Conservation (phyloP, 192 early-diverging fungal genomes). For the Backusella luteola region DNA sequence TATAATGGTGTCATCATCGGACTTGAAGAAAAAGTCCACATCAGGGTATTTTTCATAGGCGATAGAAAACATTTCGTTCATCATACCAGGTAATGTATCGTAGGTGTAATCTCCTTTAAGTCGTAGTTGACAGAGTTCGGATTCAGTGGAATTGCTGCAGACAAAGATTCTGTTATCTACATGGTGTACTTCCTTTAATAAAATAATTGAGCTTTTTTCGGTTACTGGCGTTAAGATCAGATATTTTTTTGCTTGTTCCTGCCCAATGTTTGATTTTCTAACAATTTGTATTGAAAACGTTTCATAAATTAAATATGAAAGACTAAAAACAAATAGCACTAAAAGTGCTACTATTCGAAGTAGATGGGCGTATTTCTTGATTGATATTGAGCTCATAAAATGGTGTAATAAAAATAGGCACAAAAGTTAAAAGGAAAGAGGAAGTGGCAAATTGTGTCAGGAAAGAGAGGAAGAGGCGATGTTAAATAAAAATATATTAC, state of each 20-base stretch:
- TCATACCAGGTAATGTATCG: not conserved
- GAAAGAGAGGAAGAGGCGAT: not conserved
- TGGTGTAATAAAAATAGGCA: not conserved
- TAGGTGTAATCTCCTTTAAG: not conserved
- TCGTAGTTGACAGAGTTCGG: not conserved
- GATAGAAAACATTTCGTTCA: constrained; percentile 4
- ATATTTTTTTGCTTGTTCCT: not conserved
- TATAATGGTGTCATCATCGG: constrained; percentile 1
- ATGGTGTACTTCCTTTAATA: not conserved
- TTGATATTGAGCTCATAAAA: not conserved
- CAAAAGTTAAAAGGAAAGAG: not conserved
- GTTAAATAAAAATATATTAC: not conserved
- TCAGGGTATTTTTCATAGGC: not conserved
- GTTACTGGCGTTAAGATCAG: not conserved
- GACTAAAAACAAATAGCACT: not conserved
- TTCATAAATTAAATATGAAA: not conserved
- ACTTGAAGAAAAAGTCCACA: constrained; percentile 1
- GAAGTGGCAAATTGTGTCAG: not conserved
- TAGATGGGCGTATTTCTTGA: not conserved
- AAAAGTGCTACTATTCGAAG: not conserved
- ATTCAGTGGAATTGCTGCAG: not conserved
- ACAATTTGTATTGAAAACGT: not conserved
- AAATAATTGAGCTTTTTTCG: not conserved
- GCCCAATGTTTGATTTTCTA: not conserved
- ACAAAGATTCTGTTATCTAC: not conserved